Evolutionary conservation across 2,329 filamentous ascomycete genomes (phyloP).

Genomic region (Shiraia sp.): DNA sequence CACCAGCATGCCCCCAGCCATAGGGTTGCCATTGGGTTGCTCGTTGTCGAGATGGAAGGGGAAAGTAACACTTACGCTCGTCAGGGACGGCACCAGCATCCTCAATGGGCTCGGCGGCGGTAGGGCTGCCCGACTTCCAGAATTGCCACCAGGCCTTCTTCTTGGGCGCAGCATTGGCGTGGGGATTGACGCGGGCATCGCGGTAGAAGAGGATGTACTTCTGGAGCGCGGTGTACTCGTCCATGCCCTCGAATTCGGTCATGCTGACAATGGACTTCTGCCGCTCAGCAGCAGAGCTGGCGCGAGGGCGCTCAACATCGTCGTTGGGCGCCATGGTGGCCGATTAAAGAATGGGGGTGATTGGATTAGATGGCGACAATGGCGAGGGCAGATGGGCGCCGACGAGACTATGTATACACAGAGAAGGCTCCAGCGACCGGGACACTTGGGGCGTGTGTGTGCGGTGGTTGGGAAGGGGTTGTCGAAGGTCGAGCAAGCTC

Average conservation of each 20-base stretch:
- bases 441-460: no score
- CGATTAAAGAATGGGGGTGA: conserved; percentile 23
- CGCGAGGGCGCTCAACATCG: conserved; percentile 41
- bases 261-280: conserved; percentile 41
- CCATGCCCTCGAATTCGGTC: conserved; percentile 52
- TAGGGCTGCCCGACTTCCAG: conserved; percentile 50
- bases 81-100: conserved; percentile 57
- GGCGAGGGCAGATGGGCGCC: conserved; percentile 15
- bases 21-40: no score
- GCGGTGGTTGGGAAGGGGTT: conserved; percentile 13
- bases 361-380: conserved; percentile 13
- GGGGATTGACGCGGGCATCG: conserved; percentile 58
- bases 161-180: conserved; percentile 52
- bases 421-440: conserved; percentile 34
- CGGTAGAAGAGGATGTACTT: conserved; percentile 70
- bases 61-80: conserved; percentile 47
- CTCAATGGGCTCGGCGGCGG: conserved; percentile 31
- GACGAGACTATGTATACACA: conserved; percentile 22
- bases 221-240: conserved; percentile 68
- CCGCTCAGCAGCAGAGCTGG: conserved; percentile 34
- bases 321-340: conserved; percentile 31
- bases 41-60: neutral
- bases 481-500: conserved; percentile 31
- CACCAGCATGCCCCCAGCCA: no score
- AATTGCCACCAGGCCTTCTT: conserved; percentile 62